Conservation (phyloP, 2,329 filamentous ascomycete species). For the Chlorencoelia australis region DNA sequence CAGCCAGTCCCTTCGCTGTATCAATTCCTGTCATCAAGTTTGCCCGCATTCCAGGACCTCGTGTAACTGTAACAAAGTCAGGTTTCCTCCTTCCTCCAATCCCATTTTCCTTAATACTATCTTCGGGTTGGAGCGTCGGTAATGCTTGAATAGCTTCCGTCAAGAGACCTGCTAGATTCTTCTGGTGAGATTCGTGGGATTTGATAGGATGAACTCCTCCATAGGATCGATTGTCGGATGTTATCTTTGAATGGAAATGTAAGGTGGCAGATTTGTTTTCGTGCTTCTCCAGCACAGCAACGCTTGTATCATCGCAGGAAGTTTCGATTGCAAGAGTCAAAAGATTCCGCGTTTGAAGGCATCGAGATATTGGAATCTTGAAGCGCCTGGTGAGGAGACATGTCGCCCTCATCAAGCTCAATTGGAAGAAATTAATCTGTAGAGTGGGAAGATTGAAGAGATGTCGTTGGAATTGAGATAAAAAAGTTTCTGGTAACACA, state of each 20-base stretch:
- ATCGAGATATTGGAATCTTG: neutral
- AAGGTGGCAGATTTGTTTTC: conserved; percentile 39
- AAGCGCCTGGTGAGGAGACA: conserved; percentile 19
- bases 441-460: conserved; percentile 1
- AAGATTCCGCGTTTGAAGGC: conserved; percentile 28
- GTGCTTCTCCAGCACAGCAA: conserved; percentile 63
- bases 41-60: conserved; percentile 80
- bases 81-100: conserved; percentile 39
- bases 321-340: conserved; percentile 68
- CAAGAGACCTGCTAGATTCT: conserved; percentile 58
- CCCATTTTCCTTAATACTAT: conserved; percentile 18
- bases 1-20: conserved; percentile 75
- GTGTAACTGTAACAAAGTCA: conserved; percentile 80
- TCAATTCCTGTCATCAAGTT: conserved; percentile 71
- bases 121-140: conserved; percentile 13
- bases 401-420: conserved; percentile 25
- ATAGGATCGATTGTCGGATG: conserved; percentile 66
- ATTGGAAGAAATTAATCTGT: neutral
- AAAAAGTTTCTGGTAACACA: neutral
- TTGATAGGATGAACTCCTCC: conserved; percentile 71
- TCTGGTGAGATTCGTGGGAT: conserved; percentile 66
- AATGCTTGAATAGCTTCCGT: conserved; percentile 50
- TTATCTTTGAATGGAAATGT: conserved; percentile 72
- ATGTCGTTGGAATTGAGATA: neutral
- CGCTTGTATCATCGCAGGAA: conserved; percentile 88